Conservation (phyloP, 768 basidiomycete species). For the Kwoniella bestiolae region DNA sequence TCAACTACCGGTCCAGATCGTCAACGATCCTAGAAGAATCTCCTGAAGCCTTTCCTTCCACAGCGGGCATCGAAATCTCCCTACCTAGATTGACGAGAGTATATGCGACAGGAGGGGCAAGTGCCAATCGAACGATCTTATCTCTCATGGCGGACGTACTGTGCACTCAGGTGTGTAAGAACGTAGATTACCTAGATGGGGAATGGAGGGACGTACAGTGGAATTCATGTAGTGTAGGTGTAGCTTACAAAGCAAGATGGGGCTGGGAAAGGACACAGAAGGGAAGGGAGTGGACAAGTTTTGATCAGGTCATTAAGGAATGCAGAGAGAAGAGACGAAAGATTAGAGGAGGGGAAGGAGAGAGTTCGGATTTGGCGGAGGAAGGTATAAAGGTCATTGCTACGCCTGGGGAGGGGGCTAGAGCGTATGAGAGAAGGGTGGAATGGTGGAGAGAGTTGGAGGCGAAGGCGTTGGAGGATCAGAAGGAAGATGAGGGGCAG, state of each 20-base stretch:
- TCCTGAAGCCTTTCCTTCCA: conserved; percentile 17
- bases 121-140: conserved; percentile 71
- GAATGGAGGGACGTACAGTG: conserved; percentile 41
- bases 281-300: conserved; percentile 32
- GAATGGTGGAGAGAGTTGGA: conserved; percentile 48
- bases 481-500: not conserved
- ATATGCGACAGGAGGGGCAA: conserved; percentile 78
- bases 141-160: conserved; percentile 81
- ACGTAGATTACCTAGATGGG: conserved; percentile 37
- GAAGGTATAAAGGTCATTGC: conserved; percentile 44
- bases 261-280: conserved; percentile 41
- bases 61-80: conserved; percentile 12
- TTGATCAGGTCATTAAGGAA: conserved; percentile 44
- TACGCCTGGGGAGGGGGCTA: conserved; percentile 27
- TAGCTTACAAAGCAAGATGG: conserved; percentile 52
- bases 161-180: conserved; percentile 69
- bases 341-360: conserved; percentile 9
- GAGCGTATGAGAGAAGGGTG: conserved; percentile 43
- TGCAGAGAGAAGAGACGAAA: conserved; percentile 28
- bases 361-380: conserved; percentile 23
- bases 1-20: conserved; percentile 76
- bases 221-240: conserved; percentile 51
- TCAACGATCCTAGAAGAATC: conserved; percentile 61
- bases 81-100: conserved; percentile 64
- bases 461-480: conserved; percentile 32